These are phyloP conservation scores for Tarenaya hassleriana DNA, from an alignment of 345 rosid genomes.

Conservation along the genomic window DNA sequence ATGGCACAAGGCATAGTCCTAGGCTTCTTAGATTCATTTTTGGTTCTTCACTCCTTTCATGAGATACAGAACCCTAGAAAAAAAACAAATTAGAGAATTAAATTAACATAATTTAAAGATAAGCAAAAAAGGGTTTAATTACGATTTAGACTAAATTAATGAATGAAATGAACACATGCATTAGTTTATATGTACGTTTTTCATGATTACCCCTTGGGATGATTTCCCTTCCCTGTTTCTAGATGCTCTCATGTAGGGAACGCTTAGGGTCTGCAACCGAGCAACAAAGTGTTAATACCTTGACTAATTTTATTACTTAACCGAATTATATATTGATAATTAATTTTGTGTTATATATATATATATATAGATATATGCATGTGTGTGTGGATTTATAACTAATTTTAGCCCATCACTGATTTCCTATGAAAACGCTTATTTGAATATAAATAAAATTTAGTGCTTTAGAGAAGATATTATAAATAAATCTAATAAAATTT, in stretches of 20 bases:
- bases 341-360: background rate
- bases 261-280: slow-evolving; percentile 67
- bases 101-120: background rate
- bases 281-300: no score
- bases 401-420: no score
- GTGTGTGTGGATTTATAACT: no score
- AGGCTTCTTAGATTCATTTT: slow-evolving; percentile 67
- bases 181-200: background rate
- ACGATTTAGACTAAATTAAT: background rate
- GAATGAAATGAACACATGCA: background rate
- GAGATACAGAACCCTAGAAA: slow-evolving; percentile 40
- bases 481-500: slow-evolving; percentile 22
- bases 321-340: no score
- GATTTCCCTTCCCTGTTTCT: slow-evolving; percentile 42
- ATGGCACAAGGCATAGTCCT: slow-evolving; percentile 88
- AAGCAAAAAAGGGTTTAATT: background rate
- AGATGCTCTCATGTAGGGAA: slow-evolving; percentile 78
- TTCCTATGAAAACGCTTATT: slow-evolving; percentile 18
- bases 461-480: slow-evolving; percentile 16
- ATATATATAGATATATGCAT: no score
- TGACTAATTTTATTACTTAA: slow-evolving; percentile 11
- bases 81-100: background rate
- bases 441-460: slow-evolving; percentile 6
- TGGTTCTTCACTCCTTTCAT: slow-evolving; percentile 38
- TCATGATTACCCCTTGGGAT: slow-evolving; percentile 43